Conservation (phyloP, 177 flowering plant genomes). For the Vitis hybrid region DNA sequence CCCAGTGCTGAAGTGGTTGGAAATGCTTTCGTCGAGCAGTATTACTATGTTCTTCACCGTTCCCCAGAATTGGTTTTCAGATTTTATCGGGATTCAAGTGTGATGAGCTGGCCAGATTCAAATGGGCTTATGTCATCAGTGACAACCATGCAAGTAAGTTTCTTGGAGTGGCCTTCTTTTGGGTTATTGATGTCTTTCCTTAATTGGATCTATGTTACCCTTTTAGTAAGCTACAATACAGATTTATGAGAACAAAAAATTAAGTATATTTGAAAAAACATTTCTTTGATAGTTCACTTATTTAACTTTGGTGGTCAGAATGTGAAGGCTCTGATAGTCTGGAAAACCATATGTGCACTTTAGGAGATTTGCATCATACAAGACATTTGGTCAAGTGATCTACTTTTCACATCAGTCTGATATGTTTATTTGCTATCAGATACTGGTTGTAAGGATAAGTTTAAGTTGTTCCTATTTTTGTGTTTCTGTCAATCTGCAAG, state of each 20-base stretch:
- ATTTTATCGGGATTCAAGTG: constrained; percentile 76
- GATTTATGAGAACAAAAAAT: not conserved
- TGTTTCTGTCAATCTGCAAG: too few relatives aligned
- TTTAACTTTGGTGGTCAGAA: too few relatives aligned
- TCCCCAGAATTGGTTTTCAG: constrained; percentile 66
- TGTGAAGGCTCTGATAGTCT: too few relatives aligned
- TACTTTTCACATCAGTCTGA: too few relatives aligned
- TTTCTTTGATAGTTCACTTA: too few relatives aligned
- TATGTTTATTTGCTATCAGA: too few relatives aligned
- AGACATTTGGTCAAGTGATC: too few relatives aligned
- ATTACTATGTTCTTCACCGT: constrained; percentile 73
- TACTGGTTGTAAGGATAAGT: too few relatives aligned
- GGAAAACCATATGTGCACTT: too few relatives aligned
- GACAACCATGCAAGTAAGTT: constrained; percentile 68
- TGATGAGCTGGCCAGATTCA: constrained; percentile 64
- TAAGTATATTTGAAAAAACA: not conserved
- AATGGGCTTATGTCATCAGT: constrained; percentile 67
- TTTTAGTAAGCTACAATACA: not conserved
- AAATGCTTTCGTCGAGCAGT: constrained; percentile 84
- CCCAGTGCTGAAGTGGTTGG: constrained; percentile 73
- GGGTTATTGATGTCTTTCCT: not conserved
- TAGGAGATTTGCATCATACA: too few relatives aligned
- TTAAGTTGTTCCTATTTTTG: too few relatives aligned
- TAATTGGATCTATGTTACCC: too few relatives aligned
- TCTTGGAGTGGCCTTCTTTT: not conserved